These are phyloP conservation scores for Xylaria scruposa DNA, from an alignment of 495 filamentous ascomycete species.

Conservation along the genomic window DNA sequence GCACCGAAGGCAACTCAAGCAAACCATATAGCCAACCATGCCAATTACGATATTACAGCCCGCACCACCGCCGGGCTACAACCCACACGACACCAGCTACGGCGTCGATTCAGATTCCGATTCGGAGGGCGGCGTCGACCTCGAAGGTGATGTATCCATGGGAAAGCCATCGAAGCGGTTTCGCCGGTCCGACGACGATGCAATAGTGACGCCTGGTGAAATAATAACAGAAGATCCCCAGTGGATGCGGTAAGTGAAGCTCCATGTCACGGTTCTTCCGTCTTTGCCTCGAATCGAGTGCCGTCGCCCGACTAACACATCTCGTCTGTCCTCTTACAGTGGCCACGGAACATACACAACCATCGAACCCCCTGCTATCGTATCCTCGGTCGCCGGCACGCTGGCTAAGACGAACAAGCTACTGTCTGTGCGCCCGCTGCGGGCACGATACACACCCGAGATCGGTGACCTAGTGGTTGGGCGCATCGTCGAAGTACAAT, in stretches of 20 bases:
- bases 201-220: constrained; percentile 88
- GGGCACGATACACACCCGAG: constrained; percentile 92
- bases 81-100: constrained; percentile 21
- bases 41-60: constrained; percentile 43
- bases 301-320: constrained; percentile 19
- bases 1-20: neutral
- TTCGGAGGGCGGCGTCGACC: constrained; percentile 60
- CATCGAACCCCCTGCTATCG: constrained; percentile 68
- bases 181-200: constrained; percentile 41
- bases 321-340: constrained; percentile 43
- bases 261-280: neutral
- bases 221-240: constrained; percentile 87
- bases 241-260: constrained; percentile 81
- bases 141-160: constrained; percentile 72
- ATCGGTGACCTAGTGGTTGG: constrained; percentile 96
- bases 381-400: constrained; percentile 85
- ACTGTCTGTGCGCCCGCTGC: constrained; percentile 84
- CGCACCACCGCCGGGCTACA: constrained; percentile 25
- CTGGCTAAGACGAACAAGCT: constrained; percentile 94
- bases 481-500: constrained; percentile 89
- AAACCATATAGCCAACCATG: constrained; percentile 26
- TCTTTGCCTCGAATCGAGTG: neutral
- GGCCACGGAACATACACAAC: constrained; percentile 83
- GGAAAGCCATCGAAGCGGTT: constrained; percentile 32
- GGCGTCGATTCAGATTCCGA: constrained; percentile 32